phyloP scores from a whole-genome alignment of 2,329 filamentous ascomycete genomes.

The Fusarium austroafricanum region DNA sequence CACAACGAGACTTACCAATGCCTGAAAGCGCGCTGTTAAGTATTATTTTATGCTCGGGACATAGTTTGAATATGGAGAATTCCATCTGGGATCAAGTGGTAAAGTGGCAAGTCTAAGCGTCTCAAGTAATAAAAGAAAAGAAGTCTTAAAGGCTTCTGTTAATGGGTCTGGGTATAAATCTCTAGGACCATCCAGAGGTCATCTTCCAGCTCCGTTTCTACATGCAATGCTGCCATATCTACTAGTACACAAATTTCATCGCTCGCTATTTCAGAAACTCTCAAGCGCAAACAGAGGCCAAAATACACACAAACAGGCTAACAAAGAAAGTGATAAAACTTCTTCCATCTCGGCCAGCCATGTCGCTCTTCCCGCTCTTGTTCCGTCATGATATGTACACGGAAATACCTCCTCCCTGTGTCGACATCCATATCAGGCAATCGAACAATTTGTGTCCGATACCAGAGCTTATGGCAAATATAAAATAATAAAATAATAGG shows the following conservation, averaged over 20 bases:
- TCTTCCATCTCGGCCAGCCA: conserved; percentile 82
- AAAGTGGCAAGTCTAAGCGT: too few species aligned
- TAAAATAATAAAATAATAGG: conserved; percentile 78
- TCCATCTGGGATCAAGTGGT: too few species aligned
- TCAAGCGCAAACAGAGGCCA: neutral
- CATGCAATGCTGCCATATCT: neutral
- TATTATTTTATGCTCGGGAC: too few species aligned
- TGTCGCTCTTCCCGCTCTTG: conserved; percentile 82
- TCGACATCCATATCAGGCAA: conserved; percentile 84
- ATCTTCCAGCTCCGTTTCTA: too few species aligned
- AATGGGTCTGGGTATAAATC: too few species aligned
- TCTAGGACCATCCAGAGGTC: too few species aligned
- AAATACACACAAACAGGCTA: conserved; percentile 48
- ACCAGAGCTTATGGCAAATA: conserved; percentile 79
- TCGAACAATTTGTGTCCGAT: conserved; percentile 74
- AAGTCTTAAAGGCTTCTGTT: too few species aligned
- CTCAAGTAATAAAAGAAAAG: too few species aligned
- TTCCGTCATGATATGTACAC: conserved; percentile 78
- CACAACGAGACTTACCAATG: too few species aligned
- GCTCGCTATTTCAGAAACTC: neutral
- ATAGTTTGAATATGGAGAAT: too few species aligned
- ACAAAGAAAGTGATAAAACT: conserved; percentile 77
- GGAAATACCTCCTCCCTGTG: conserved; percentile 86
- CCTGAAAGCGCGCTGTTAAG: too few species aligned
- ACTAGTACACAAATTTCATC: neutral